These are phyloP conservation scores for Salix koriyanagi DNA, from an alignment of 345 rosid species.

Conservation along the genomic window DNA sequence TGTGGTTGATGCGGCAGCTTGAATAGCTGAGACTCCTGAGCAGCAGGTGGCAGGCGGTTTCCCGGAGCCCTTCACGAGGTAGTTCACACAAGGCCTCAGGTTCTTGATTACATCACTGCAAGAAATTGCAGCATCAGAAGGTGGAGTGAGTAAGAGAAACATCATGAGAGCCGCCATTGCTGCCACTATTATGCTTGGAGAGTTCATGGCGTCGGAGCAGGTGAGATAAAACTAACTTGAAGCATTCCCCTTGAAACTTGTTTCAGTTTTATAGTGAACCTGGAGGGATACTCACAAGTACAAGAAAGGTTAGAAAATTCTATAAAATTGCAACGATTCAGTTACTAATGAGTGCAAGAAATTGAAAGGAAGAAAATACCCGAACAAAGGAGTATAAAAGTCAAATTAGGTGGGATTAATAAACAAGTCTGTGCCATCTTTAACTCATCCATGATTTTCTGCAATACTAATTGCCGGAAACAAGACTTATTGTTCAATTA, in stretches of 20 bases:
- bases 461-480: not conserved
- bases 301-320: constrained; percentile 9
- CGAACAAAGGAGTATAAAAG: not conserved
- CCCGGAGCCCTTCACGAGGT: constrained; percentile 55
- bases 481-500: not conserved
- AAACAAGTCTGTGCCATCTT: not conserved
- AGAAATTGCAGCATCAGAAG: constrained; percentile 46
- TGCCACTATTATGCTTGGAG: constrained; percentile 7
- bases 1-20: constrained; percentile 41
- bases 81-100: constrained; percentile 64
- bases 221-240: not conserved
- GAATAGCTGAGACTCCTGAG: constrained; percentile 45
- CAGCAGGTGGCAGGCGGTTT: constrained; percentile 60
- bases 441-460: not conserved
- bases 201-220: constrained; percentile 14
- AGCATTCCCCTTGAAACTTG: not conserved
- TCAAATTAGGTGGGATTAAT: constrained; percentile 5
- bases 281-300: constrained; percentile 1
- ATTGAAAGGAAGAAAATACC: not conserved
- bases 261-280: constrained; percentile 10
- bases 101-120: constrained; percentile 57
- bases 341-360: constrained; percentile 18
- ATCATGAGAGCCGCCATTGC: constrained; percentile 21
- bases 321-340: not conserved
- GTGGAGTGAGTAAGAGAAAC: constrained; percentile 27